Base-by-base conservation (phyloP, 2,329 filamentous ascomycete species). In the Talaromyces islandicus region DNA sequence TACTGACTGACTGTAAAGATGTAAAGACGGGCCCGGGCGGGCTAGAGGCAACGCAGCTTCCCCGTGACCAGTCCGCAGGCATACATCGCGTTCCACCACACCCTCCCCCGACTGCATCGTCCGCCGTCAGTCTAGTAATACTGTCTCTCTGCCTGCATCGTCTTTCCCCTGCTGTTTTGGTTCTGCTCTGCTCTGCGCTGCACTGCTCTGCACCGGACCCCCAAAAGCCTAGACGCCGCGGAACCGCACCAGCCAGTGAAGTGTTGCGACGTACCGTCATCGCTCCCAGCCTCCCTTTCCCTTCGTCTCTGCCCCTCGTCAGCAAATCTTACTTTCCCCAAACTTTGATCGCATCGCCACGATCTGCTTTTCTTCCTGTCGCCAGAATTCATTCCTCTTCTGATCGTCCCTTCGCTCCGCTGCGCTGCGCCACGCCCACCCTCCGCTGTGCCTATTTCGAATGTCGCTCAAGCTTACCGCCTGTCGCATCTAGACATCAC, bases 231-330 rank as follows among this genome's bases (percentile, higher is more conserved):
- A 38, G 3, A 14, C 12, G 12, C 32, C 14, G 14, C 35, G 35
- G 35, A 38, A n/a, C 35, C 5, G 35, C 35, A 38, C 29, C 10
- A 30, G 29, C 29, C 29, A 30, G 29, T 3, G 25, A 27, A 27
- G 25, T 6, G 25, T 27, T 27, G 25, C 25, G 25, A 27, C 25
- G 25, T 27, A 27, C 25, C 25, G 25, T 27, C 25, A 27, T 27
- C 25, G 25, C 25, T 27, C 43, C 43, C 60, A 59, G 32, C 56
- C 60, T 59, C 52, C 56, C 53, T 56, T 53, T 59, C 60, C 57
- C 56, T 54, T 38, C 48, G 17, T 41, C 38, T 50, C 30, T 19
- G 46, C 35, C 51, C 43, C 21, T 25, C 43, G 27, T 48, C 41
- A 29, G 43, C 55, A 57, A 56, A 17, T 56, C 25, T 32, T 38